Conservation (phyloP, 176 grass and related monocot species). For the Triticum monococcum region DNA sequence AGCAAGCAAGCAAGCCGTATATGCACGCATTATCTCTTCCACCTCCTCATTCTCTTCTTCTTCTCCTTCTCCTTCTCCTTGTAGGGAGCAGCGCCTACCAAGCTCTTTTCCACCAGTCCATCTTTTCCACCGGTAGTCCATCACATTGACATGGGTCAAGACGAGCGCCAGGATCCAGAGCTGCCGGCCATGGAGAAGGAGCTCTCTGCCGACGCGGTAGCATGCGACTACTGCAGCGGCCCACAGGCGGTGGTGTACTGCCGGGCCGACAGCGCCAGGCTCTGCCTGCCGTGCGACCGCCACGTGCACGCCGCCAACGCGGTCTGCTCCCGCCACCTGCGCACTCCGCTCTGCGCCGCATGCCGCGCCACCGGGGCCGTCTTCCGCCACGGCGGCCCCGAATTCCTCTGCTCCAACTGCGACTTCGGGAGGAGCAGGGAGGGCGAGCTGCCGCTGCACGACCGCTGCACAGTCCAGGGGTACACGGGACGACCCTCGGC, state of each 20-base stretch:
- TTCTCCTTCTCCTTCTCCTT: background rate
- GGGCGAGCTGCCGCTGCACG: slow-evolving; percentile 15
- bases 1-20: slow-evolving; percentile 22
- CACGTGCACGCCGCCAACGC: slow-evolving; percentile 93
- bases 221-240: slow-evolving; percentile 67
- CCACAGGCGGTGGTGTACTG: slow-evolving; percentile 63
- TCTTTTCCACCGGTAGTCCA: background rate
- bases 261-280: slow-evolving; percentile 71
- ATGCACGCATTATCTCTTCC: background rate
- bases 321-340: slow-evolving; percentile 81
- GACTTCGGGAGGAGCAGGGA: slow-evolving; percentile 59
- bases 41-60: background rate
- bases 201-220: background rate
- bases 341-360: slow-evolving; percentile 66
- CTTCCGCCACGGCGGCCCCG: slow-evolving; percentile 37
- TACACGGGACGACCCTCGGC: slow-evolving; percentile 41
- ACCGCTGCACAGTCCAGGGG: slow-evolving; percentile 37
- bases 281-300: slow-evolving; percentile 85
- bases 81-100: background rate
- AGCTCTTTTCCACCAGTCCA: background rate
- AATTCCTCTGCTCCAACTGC: slow-evolving; percentile 88
- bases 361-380: slow-evolving; percentile 52
- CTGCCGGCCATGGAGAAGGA: background rate
- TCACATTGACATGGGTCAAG: slow-evolving; percentile 23
- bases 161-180: background rate